Percentiles rank a stretch among this genome's conserved stretches.
These are phyloP conservation scores for Gloeostereum incarnatum DNA, from an alignment of 768 basidiomycete genomes.

Conservation along the genomic window DNA sequence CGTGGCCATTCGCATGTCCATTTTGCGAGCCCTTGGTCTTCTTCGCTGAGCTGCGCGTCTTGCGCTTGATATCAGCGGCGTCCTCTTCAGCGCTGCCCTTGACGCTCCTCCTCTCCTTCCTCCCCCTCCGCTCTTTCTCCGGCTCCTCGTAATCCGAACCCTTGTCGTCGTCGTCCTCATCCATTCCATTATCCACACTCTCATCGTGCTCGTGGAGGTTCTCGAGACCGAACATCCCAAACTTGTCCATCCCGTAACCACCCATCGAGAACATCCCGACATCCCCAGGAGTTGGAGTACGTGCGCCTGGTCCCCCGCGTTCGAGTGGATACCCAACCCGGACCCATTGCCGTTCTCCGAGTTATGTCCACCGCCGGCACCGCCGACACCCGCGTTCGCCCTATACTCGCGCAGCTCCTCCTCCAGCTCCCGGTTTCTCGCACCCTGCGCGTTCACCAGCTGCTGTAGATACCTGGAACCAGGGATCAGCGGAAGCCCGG, in stretches of 20 bases:
- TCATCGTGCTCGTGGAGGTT: no score
- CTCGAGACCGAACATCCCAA: neutral
- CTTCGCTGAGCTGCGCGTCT: no score
- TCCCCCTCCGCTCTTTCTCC: neutral
- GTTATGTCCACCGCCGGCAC: no score
- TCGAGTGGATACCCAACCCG: no score
- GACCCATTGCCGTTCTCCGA: no score
- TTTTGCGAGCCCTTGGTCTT: no score
- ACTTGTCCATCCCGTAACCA: neutral
- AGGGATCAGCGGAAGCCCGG: neutral
- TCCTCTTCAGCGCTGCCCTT: neutral
- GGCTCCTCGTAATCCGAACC: neutral
- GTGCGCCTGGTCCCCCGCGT: no score
- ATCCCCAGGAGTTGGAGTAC: neutral
- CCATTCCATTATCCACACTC: neutral
- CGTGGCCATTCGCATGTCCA: no score
- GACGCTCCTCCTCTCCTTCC: neutral
- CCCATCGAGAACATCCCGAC: neutral
- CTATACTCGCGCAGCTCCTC: conserved; percentile 48
- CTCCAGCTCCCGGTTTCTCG: conserved; percentile 73
- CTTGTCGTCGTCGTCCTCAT: neutral
- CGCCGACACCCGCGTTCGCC: no score
- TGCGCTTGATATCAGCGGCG: neutral
- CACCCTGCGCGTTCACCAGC: conserved; percentile 72
- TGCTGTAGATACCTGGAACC: conserved; percentile 67